Percentiles rank a stretch among this genome's conserved stretches.
phyloP scores from a whole-genome alignment of 139 green algal genomes.

The Haematococcus sp. region DNA sequence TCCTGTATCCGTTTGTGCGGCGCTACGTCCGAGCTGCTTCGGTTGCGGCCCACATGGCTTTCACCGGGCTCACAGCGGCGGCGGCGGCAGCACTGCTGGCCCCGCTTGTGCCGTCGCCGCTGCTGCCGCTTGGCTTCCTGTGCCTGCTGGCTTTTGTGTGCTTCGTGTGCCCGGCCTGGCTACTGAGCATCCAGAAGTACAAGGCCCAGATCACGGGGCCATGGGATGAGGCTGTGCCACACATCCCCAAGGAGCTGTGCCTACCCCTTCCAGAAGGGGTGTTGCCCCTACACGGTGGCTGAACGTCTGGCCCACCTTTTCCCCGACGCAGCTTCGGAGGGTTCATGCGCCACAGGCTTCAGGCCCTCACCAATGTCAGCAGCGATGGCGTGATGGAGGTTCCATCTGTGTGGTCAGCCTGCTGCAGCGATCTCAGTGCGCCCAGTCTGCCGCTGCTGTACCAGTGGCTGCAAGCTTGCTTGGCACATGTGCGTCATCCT shows the following conservation, averaged over 20 bases:
- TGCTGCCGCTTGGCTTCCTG: slow-evolving; percentile 7
- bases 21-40: slow-evolving; percentile 53
- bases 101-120: slow-evolving; percentile 23
- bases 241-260: slow-evolving; percentile 36
- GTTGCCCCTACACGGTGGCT: too few species aligned
- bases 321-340: too few species aligned
- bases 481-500: too few species aligned
- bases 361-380: too few species aligned
- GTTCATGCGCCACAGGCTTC: too few species aligned
- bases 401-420: too few species aligned
- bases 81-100: slow-evolving; percentile 29
- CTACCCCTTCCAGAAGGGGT: neutral
- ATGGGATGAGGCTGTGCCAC: slow-evolving; percentile 82
- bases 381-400: too few species aligned
- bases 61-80: slow-evolving; percentile 34
- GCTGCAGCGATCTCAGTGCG: too few species aligned
- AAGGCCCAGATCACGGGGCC: slow-evolving; percentile 89
- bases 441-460: too few species aligned
- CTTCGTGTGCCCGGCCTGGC: slow-evolving; percentile 72
- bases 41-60: slow-evolving; percentile 28
- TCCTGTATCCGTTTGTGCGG: slow-evolving; percentile 74
- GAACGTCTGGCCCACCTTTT: too few species aligned
- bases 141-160: slow-evolving; percentile 40
- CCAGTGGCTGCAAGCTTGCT: too few species aligned
- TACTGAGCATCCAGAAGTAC: slow-evolving; percentile 87